These are phyloP conservation scores for Aspergillus conjunctus DNA, from an alignment of 495 filamentous ascomycete genomes.

Conservation along the genomic window DNA sequence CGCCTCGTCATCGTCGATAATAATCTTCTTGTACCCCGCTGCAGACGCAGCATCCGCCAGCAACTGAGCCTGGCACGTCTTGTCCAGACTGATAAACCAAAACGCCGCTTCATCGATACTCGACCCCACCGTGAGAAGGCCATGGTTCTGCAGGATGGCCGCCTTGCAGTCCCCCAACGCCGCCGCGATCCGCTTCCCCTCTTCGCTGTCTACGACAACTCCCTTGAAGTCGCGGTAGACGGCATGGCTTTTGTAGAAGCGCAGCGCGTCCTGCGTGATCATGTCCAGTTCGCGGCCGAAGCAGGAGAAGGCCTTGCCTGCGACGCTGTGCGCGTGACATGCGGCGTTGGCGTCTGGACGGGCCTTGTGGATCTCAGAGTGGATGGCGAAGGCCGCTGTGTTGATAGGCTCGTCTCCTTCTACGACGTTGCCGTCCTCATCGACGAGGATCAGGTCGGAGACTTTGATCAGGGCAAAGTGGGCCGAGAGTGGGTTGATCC, in stretches of 20 bases:
- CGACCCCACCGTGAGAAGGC: constrained; percentile 54
- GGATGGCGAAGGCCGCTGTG: constrained; percentile 63
- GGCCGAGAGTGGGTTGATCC: constrained; percentile 57
- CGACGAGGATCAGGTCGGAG: constrained; percentile 40
- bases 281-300: constrained; percentile 42
- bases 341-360: constrained; percentile 41
- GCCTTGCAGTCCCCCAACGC: constrained; percentile 54
- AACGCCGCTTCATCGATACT: constrained; percentile 61
- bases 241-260: constrained; percentile 49
- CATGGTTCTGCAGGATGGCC: constrained; percentile 62
- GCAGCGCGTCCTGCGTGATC: constrained; percentile 48
- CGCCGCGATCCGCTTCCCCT: constrained; percentile 54
- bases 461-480: constrained; percentile 39
- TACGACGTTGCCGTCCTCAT: constrained; percentile 41
- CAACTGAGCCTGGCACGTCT: constrained; percentile 61
- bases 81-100: constrained; percentile 62
- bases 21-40: constrained; percentile 50
- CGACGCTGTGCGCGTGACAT: constrained; percentile 40
- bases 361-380: constrained; percentile 37
- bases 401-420: constrained; percentile 50
- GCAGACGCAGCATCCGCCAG: constrained; percentile 55
- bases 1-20: constrained; percentile 54
- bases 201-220: constrained; percentile 56
- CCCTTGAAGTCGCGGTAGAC: constrained; percentile 48
- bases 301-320: constrained; percentile 33